These are phyloP conservation scores for Anthracocystis panici-leucophaei DNA, from an alignment of 1,284 basidiomycete genomes.

Conservation along the genomic window DNA sequence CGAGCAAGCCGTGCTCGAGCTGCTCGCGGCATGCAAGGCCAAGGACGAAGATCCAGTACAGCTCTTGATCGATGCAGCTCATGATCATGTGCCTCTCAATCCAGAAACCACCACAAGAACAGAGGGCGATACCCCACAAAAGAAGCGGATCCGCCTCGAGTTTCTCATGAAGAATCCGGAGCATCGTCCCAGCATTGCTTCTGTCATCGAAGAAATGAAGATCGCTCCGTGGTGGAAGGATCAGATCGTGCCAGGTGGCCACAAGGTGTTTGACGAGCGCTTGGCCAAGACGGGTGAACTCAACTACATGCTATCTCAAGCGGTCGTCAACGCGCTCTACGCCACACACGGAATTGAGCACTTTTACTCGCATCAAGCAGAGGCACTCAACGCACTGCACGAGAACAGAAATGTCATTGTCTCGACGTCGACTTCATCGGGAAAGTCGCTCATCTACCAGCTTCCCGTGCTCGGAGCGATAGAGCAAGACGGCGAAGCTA, in stretches of 20 bases:
- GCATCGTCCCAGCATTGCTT: slow-evolving; percentile 53
- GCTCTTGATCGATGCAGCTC: slow-evolving; percentile 60
- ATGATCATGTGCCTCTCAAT: slow-evolving; percentile 62
- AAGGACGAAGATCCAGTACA: slow-evolving; percentile 62
- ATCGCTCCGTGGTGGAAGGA: slow-evolving; percentile 65
- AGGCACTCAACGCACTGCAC: slow-evolving; percentile 79
- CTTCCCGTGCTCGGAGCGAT: slow-evolving; percentile 80
- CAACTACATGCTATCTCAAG: slow-evolving; percentile 61
- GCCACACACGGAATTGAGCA: slow-evolving; percentile 77
- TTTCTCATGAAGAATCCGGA: slow-evolving; percentile 59
- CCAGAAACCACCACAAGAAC: slow-evolving; percentile 49
- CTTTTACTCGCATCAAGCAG: slow-evolving; percentile 83
- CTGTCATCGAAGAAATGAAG: slow-evolving; percentile 60
- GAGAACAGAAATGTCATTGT: slow-evolving; percentile 82
- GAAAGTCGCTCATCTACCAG: slow-evolving; percentile 85
- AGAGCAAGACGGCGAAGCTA: slow-evolving; percentile 76
- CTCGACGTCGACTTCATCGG: slow-evolving; percentile 89
- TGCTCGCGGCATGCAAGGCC: slow-evolving; percentile 61
- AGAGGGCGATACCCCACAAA: slow-evolving; percentile 54
- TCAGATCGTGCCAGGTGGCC: slow-evolving; percentile 67
- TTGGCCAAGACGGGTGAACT: slow-evolving; percentile 49
- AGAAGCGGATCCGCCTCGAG: slow-evolving; percentile 61
- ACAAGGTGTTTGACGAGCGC: slow-evolving; percentile 57
- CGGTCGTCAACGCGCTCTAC: slow-evolving; percentile 76
- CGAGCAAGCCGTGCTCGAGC: slow-evolving; percentile 63